A percentile compares a stretch with the other conserved stretches of the same genome.
These are phyloP conservation scores for Acacia concinna DNA, from an alignment of 331 rosid species.

Conservation along the genomic window DNA sequence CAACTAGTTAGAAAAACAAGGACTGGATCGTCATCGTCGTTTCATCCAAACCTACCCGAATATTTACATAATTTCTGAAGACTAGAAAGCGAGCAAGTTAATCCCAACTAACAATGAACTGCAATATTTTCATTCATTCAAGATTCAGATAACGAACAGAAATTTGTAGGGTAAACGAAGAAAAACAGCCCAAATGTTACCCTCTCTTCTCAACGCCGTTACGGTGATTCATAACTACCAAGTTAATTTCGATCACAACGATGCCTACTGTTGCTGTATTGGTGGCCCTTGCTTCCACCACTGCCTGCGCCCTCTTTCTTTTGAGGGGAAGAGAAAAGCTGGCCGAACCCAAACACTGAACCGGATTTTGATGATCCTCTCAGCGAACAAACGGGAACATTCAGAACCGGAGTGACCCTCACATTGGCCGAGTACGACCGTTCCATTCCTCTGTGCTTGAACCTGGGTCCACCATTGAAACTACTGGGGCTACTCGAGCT, in stretches of 20 bases:
- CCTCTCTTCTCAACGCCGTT: neutral
- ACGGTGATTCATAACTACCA: neutral
- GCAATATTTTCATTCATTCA: conserved; percentile 43
- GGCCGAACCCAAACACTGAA: conserved; percentile 85
- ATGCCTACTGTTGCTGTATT: conserved; percentile 26
- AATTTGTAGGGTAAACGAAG: neutral
- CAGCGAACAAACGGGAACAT: conserved; percentile 86
- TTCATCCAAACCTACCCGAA: conserved; percentile 25
- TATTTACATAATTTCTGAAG: conserved; percentile 49
- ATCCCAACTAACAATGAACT: conserved; percentile 32
- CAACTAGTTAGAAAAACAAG: conserved; percentile 25
- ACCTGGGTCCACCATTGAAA: conserved; percentile 84
- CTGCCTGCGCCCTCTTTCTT: conserved; percentile 47
- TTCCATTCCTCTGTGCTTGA: conserved; percentile 87
- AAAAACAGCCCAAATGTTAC: conserved; percentile 29
- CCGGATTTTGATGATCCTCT: conserved; percentile 76
- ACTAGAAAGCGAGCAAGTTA: neutral
- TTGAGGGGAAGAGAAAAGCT: conserved; percentile 75
- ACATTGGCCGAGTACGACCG: conserved; percentile 88
- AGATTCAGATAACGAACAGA: conserved; percentile 19
- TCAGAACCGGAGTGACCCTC: conserved; percentile 85
- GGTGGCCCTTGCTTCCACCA: conserved; percentile 35
- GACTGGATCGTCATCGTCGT: neutral
- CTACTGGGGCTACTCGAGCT: conserved; percentile 96
- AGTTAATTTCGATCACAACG: conserved; percentile 54